Base-by-base conservation (phyloP, 306 rosid genomes). In the Prinsepia uniflora region DNA sequence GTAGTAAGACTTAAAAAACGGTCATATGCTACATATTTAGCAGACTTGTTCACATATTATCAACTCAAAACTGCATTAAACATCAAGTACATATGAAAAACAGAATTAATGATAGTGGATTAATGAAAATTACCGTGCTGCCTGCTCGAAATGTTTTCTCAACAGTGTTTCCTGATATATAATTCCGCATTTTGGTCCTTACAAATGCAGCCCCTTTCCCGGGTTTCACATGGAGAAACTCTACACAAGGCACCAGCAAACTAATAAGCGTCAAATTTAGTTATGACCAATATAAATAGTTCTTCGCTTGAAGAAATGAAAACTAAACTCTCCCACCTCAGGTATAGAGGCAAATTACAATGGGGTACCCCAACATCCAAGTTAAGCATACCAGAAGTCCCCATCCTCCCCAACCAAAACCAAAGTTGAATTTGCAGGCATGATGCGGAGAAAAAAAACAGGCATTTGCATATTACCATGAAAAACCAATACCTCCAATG, bases 161-260 rank as follows among this genome's bases (percentile, higher is more conserved):
- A 75, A 94, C 94, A 0, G 97, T 89, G 69, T 87, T 91, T 76
- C 99, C 95, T 0, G 97, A 81, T 10, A 91, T 34, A 79, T 91
- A 87, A 81, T 91, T 94, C 68, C 90, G 92, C 53, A 94, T 73
- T 72, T 87, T 94, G 80, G 99, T 94, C 89, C 99, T 86, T 50
- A 91, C 97, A 76, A 94, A 94, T 19, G 99, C 99, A 12, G 99
- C 96, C 40, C 97, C 99, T 79, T 90, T 94, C 40, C 97, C 99
- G 48, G 99, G 99, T 80, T 94, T 94, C 9, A 94, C 97, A 18
- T 94, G 98, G 68, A 94, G 97, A 84, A 94, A 94, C 85, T 94
- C 98, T 94, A 71, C 54, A 72, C 20, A 54, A 74, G 8, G 58
- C 59, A 69, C 22, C 19, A 75, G 22, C 45, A 34, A 58, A 68